A percentile compares a stretch with the other conserved stretches of the same genome.
Evolutionary conservation across 306 rosid species (phyloP).

Genomic region (Cyclanthera cordifolia): DNA sequence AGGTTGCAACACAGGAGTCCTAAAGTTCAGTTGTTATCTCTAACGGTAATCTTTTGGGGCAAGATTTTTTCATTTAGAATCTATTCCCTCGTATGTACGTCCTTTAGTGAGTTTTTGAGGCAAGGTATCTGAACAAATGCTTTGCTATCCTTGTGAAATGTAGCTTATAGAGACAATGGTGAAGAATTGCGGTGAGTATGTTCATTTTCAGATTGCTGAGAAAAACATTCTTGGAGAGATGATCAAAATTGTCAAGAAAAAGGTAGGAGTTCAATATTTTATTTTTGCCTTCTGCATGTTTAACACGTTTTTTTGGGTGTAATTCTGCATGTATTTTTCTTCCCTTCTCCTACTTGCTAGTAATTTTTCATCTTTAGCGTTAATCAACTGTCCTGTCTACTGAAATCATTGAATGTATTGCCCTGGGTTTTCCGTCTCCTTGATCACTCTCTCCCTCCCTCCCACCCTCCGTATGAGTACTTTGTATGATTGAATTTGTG

Average conservation of each 20-base stretch:
- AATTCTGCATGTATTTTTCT: background rate
- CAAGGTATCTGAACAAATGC: background rate
- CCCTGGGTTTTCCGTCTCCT: background rate
- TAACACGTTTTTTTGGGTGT: background rate
- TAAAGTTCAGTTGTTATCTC: constrained; percentile 66
- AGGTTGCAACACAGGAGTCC: constrained; percentile 89
- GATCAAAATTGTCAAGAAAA: constrained; percentile 86
- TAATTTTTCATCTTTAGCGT: background rate
- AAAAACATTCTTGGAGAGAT: constrained; percentile 78
- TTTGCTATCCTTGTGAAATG: constrained; percentile 6
- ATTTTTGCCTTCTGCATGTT: background rate
- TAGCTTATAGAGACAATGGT: constrained; percentile 98
- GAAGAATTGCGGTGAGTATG: constrained; percentile 89
- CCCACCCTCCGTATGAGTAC: background rate
- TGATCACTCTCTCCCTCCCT: background rate
- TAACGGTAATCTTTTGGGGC: constrained; percentile 63
- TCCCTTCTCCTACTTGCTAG: background rate
- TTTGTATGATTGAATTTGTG: background rate
- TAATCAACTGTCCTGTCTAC: background rate
- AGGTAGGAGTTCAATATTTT: constrained; percentile 31
- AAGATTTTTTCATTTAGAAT: too few relatives aligned
- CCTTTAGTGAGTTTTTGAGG: background rate
- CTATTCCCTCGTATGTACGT: background rate
- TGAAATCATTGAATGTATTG: background rate
- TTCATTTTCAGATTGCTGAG: constrained; percentile 89